These are phyloP conservation scores for Carnegiea gigantea DNA, from an alignment of 179 eudicot genomes.

Conservation along the genomic window DNA sequence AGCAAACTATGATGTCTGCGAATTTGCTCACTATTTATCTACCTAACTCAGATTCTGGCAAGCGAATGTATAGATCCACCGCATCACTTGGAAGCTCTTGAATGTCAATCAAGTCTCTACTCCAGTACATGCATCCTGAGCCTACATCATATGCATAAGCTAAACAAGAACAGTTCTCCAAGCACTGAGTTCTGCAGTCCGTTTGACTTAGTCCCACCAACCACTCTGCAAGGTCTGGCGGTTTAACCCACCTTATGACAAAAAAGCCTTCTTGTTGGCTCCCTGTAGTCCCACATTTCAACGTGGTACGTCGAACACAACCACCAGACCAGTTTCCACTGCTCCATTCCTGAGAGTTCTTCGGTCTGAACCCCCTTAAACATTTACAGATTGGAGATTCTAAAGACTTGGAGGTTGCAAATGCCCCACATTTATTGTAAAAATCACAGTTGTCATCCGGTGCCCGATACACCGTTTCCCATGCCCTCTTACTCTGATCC, in stretches of 20 bases:
- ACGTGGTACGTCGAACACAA: conserved; percentile 33
- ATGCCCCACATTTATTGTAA: conserved; percentile 31
- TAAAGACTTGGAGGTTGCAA: conserved; percentile 28
- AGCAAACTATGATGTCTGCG: not conserved
- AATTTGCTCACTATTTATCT: not conserved
- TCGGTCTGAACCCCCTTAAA: conserved; percentile 37
- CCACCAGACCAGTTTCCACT: conserved; percentile 46
- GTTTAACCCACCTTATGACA: conserved; percentile 26
- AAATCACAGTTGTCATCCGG: conserved; percentile 24
- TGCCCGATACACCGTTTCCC: conserved; percentile 26
- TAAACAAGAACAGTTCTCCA: conserved; percentile 32
- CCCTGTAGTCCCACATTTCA: conserved; percentile 28
- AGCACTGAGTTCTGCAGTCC: conserved; percentile 30
- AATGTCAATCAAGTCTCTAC: conserved; percentile 29
- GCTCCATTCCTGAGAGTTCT: conserved; percentile 30
- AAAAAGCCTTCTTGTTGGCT: conserved; percentile 32
- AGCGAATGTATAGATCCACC: conserved; percentile 24
- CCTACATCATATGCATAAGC: conserved; percentile 38
- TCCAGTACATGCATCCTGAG: conserved; percentile 39
- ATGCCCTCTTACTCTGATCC: conserved; percentile 25
- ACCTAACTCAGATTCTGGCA: conserved; percentile 33
- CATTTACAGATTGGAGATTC: conserved; percentile 34
- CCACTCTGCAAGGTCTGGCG: conserved; percentile 34
- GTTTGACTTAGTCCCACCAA: conserved; percentile 22
- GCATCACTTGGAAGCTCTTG: conserved; percentile 31